These are phyloP conservation scores for Pholiota adiposa DNA, from an alignment of 1,284 basidiomycete species.

Conservation along the genomic window DNA sequence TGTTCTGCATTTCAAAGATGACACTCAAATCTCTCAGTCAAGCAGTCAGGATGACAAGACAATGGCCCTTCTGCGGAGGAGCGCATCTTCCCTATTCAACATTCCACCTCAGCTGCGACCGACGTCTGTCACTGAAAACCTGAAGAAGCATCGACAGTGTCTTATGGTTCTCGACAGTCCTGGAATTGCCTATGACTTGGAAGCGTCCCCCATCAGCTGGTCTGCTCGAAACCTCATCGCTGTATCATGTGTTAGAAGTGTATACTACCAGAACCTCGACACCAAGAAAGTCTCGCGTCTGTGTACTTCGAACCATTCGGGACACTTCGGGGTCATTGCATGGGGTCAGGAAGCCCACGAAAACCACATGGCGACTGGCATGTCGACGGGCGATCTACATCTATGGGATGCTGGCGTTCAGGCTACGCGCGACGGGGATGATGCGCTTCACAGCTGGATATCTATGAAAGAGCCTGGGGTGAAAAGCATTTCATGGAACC, in stretches of 20 bases:
- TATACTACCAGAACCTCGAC: conserved; percentile 42
- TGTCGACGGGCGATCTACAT: conserved; percentile 34
- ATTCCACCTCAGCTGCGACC: conserved; percentile 23
- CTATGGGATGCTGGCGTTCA: conserved; percentile 36
- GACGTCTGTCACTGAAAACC: conserved; percentile 40
- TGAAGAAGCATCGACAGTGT: conserved; percentile 37
- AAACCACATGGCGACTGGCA: conserved; percentile 38
- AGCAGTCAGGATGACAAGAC: conserved; percentile 31
- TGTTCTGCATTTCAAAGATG: conserved; percentile 39
- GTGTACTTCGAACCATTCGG: conserved; percentile 26
- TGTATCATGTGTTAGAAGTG: conserved; percentile 37
- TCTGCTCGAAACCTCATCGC: conserved; percentile 40
- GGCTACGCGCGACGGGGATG: conserved; percentile 18
- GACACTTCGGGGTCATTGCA: conserved; percentile 32
- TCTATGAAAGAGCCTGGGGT: conserved; percentile 16
- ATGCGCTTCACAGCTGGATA: conserved; percentile 28
- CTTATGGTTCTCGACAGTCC: conserved; percentile 40
- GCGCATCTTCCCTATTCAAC: conserved; percentile 37
- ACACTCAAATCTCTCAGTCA: conserved; percentile 16
- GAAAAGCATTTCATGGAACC: conserved; percentile 27
- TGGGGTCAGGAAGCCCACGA: conserved; percentile 38
- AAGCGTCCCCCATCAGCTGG: conserved; percentile 41
- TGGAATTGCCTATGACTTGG: conserved; percentile 34
- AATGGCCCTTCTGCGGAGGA: conserved; percentile 36
- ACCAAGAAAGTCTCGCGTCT: conserved; percentile 35